Base-by-base conservation (phyloP, 768 basidiomycete genomes). In the Boletales sp. region DNA sequence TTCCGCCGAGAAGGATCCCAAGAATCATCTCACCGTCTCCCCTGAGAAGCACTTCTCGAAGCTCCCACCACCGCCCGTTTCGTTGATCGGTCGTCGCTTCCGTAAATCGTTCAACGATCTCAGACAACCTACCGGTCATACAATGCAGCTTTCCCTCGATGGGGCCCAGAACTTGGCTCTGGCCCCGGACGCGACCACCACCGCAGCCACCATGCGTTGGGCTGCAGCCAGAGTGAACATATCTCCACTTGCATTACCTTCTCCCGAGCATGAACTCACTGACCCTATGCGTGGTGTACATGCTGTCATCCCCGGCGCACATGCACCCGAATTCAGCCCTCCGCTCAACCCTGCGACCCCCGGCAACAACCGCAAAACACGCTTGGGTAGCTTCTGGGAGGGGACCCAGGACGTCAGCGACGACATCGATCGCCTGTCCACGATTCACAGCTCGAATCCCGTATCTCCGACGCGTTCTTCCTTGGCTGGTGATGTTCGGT, bases 181-280 rank as follows among this genome's bases (percentile, higher is more conserved):
- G 49, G 76, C 74, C 46, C 62, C 79, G 4, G 83, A 87, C 33
- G 72, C 80, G 2, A 79, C 82, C 18, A 80, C 86, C 0, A 74
- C 84, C 3, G 90, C 88, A 1, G 90, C 91, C 0, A 84, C 90
- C 1, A 82, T 94, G 71, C 86, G 90, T 34, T 84, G 83, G 79
- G 91, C 91, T n/a, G 90, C 84, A 3, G 81, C 87, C 10, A 77
- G 86, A 19, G 83, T 91, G 10, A 83, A 90, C 57, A 82, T 97
- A 48, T 85, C 90, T 0, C 94, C 94, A 0, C 75, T 97, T 21
- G 84, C 90, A 0, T 76, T 94, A 1, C 93, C 94, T 2, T 90
- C 87, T 11, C 94, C 94, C 0, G 94, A 97, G 62, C 84, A 88
- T 57, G 94, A 96, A 62, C 78, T 95, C 21, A 86, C 86, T 10